Base-by-base conservation (phyloP, 2,329 filamentous ascomycete species). In the Fusarium nematophilum region DNA sequence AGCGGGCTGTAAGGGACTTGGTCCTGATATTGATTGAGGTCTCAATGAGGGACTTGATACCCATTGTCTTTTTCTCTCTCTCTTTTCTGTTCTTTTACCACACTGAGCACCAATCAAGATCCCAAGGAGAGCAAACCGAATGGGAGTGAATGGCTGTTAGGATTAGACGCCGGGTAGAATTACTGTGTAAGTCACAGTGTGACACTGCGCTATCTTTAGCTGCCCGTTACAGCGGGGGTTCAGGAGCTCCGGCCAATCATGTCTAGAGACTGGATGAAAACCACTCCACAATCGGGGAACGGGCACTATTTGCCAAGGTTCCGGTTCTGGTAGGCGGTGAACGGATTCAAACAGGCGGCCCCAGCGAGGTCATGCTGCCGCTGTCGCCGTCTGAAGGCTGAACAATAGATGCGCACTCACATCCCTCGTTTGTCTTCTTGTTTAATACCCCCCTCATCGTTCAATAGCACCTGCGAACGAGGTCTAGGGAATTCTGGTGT, bases 1-100 rank as follows among this genome's bases (percentile, higher is more conserved):
- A 81, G 78, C 33, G 84, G 84, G 1, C 66, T 86, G 48, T 83
- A 69, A 74, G 23, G 37, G 21, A 21, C 21, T 21, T 5, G 34
- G 26, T 26, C 3, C 6, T 17, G 4, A 26, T 21, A 9, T 9
- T 10, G 10, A 33, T 33, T 5, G 13, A 15, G 8, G 30, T 7
- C 4, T 31, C 7, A 34, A 17, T 5, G 10, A 18, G 15, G 33
- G 14, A 10, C n/a, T 18, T 36, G 15, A 21, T 36, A 18, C 33
- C 15, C 8, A 36, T 11, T 6, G 9, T 10, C 33, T 15, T 18
- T 5, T 17, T 11, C 15, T 36, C 9, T 34, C 14, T 17, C 14
- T 10, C 13, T 21, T 25, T 21, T n/a, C n/a, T n/a, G n/a, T n/a
- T n/a, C 21, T 21, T 21, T 21, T 21, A 6, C 21, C 4, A 21